Base-by-base conservation (phyloP, 2,329 filamentous ascomycete genomes). In the Pezicula rhizophila region DNA sequence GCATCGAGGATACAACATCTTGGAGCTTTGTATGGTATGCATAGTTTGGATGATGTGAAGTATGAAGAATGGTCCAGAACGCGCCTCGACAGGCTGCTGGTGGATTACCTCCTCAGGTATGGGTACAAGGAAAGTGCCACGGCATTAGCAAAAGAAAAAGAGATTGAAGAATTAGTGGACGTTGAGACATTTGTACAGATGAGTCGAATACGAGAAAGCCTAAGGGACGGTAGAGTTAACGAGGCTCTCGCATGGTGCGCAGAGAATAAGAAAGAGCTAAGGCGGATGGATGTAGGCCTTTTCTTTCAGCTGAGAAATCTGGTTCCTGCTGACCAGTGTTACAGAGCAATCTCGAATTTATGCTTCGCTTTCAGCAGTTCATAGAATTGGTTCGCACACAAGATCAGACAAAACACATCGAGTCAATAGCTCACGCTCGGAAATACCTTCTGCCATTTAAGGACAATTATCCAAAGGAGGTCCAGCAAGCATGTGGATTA, bases 281-380 rank as follows among this genome's bases (percentile, higher is more conserved):
- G 90, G 63, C 95, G 93, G 74, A 85, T 88, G 68, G 85, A 88
- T 66, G 87, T 88, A 66, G 53, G 80, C 64, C 11, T 35, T 23
- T 41, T 28, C 23, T 26, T 44, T 28, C 47, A 26, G 7, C 5
- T 33, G 10, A 12, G 14, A 41, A n/a, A 23, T 28, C 34, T 39
- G 5, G 2, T 37, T 6, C n/a, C 8, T 8, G 31, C 34, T 35
- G 57, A 47, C 53, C 51, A 40, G 48, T 45, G 49, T 26, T 8
- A 11, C 58, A 89, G 77, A 89, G 85, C 61, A 87, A 86, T 57
- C 78, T 99, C 14, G 93, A 99, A 67, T 95, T 96, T 63, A 89
- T 95, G 75, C 78, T 99, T 39, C 84, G 93, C 11, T 77, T 95
- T 60, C 93, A 99, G 67, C 91, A 97, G 66, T 97, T 91, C 66